These are phyloP conservation scores for Candolleomyces eurysporus DNA, from an alignment of 768 basidiomycete species.

Conservation along the genomic window DNA sequence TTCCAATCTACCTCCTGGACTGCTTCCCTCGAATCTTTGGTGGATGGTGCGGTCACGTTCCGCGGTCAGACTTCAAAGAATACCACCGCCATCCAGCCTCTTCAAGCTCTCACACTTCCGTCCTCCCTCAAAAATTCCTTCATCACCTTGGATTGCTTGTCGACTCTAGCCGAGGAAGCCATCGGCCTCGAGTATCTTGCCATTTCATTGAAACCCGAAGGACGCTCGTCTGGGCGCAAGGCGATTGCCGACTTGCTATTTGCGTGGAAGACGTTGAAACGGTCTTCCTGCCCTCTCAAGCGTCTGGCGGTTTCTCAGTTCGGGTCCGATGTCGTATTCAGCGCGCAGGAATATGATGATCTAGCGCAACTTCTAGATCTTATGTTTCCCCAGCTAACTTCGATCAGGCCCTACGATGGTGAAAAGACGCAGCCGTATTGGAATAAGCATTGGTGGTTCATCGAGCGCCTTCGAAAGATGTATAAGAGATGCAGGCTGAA, in stretches of 20 bases:
- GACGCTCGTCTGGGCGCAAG: neutral
- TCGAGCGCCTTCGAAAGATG: slow-evolving; percentile 1
- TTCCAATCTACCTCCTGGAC: too few relatives aligned
- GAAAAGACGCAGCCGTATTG: neutral
- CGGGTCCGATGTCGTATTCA: neutral
- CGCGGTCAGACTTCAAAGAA: too few relatives aligned
- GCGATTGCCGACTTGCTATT: neutral
- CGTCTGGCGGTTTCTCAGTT: neutral
- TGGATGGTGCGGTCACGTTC: too few relatives aligned
- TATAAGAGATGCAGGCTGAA: neutral
- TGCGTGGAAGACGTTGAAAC: neutral
- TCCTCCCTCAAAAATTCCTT: neutral
- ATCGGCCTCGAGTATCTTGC: neutral
- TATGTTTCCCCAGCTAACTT: neutral
- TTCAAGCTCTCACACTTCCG: too few relatives aligned
- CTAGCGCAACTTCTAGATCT: slow-evolving; percentile 1
- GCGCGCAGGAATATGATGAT: neutral
- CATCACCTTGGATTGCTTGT: neutral
- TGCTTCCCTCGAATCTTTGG: too few relatives aligned
- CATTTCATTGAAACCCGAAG: neutral
- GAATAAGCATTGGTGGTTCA: slow-evolving; percentile 4
- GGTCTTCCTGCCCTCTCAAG: neutral
- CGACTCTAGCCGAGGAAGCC: neutral
- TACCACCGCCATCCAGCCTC: too few relatives aligned
- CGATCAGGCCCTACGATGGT: neutral